Evolutionary conservation across 164 flowering plant species (phyloP), one percentile per base, ranked within the genome.

Genomic region (Cinnamomum chago): DNA sequence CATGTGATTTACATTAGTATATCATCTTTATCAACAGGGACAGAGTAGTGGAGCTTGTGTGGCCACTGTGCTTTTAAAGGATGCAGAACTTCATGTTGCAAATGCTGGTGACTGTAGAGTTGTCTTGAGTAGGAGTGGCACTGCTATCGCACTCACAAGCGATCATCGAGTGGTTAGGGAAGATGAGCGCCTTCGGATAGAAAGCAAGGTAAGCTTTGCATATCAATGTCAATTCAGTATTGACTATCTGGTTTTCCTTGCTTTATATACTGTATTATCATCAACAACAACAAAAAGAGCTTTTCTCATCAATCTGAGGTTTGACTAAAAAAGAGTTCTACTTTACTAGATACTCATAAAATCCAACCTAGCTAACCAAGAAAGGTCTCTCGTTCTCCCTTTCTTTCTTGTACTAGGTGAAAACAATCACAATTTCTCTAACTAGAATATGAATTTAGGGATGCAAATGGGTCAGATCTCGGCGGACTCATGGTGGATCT

Each of bases 121-220:
- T 7, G 88, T 90, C 60, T 22, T 90, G 80, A 76, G 92, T 71
- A 84, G 85, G 50, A 82, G 81, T 2, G 89, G 94, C n/a, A 77
- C 74, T 0, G 89, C 90, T 3, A 18, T 70, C 2, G 71, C 83
- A 1, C 58, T 90, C n/a, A 88, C 92, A 2, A 73, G 22, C 2
- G 90, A 90, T 71, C 92, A 90, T 71, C 82, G 84, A 6, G 73
- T 72, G 2, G 70, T 70, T 7, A 73, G 86, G 33, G 85, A 86
- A 33, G 98, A 94, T 50, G 97, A 94, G 75, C 88, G 81, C 76
- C 65, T 67, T 70, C 84, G 98, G 72, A 87, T 90, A 9, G 85
- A 87, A 74, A 82, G 67, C 65, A 76, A 80, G 27, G 90, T 88
- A 69, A 84, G 82, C 71, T 3, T 67, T 67, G 50, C 69, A 67